These are phyloP conservation scores for Kalaharituber pfeilii DNA, from an alignment of 2,329 filamentous ascomycete species.

Conservation along the genomic window DNA sequence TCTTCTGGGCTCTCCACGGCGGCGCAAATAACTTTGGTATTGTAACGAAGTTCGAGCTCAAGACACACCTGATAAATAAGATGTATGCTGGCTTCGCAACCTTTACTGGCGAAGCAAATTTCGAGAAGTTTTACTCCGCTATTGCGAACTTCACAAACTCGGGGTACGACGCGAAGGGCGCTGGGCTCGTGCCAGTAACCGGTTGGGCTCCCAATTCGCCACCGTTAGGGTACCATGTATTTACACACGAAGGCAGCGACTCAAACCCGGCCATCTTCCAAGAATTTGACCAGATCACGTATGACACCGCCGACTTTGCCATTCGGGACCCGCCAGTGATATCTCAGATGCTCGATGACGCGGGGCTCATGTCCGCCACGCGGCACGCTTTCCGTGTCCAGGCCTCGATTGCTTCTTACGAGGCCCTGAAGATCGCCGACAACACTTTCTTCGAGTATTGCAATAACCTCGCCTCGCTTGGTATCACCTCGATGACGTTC, in stretches of 20 bases:
- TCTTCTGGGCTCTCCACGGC: constrained; percentile 24
- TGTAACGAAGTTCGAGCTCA: constrained; percentile 24
- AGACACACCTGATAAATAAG: constrained; percentile 23
- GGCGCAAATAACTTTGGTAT: constrained; percentile 25
- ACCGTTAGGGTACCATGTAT: neutral
- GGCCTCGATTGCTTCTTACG: neutral
- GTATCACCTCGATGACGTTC: neutral
- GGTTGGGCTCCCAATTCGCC: neutral
- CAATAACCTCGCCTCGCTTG: too few species aligned
- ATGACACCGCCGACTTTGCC: neutral
- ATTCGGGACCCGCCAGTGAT: neutral
- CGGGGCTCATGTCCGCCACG: too few species aligned
- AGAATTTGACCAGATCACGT: too few species aligned
- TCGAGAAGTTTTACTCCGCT: neutral
- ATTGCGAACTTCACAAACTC: neutral
- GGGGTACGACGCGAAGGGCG: neutral
- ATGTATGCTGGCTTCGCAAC: constrained; percentile 2
- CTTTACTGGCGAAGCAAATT: constrained; percentile 2
- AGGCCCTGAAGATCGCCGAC: neutral
- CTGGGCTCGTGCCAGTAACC: neutral
- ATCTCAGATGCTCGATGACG: neutral
- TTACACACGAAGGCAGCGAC: neutral
- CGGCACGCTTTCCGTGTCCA: neutral
- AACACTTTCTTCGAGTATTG: too few species aligned
- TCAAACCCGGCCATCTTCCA: neutral